Conservation (phyloP, 1,284 basidiomycete species). For the Prillingera fragicola region DNA sequence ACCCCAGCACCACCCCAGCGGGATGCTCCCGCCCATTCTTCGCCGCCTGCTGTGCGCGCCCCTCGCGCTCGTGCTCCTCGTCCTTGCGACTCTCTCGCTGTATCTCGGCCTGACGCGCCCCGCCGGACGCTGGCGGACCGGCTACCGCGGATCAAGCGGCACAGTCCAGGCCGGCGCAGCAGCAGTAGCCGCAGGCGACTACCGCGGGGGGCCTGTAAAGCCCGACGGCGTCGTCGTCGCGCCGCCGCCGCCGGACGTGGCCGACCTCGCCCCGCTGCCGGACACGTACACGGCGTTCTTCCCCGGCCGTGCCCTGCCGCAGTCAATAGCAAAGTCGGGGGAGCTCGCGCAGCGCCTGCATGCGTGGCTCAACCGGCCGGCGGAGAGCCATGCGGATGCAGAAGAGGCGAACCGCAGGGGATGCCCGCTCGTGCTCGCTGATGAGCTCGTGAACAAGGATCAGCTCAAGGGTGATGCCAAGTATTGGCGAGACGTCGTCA, state of each 20-base stretch:
- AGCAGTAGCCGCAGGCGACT: background rate
- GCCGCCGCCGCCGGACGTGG: background rate
- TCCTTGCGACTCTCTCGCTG: too few species aligned
- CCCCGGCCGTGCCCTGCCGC: conserved; percentile 17
- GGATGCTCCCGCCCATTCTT: too few species aligned
- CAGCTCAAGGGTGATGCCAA: conserved; percentile 40
- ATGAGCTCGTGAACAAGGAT: conserved; percentile 45
- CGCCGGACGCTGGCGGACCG: too few species aligned
- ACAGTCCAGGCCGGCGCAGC: too few species aligned
- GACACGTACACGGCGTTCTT: conserved; percentile 14
- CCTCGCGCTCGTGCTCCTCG: too few species aligned
- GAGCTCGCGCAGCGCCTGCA: conserved; percentile 22
- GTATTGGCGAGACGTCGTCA: conserved; percentile 40
- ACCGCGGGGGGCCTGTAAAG: too few species aligned
- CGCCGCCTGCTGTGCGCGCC: too few species aligned
- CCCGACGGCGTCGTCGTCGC: background rate
- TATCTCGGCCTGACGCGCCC: too few species aligned
- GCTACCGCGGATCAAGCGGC: too few species aligned
- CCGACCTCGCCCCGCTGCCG: conserved; percentile 13
- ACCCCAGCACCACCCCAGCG: too few species aligned
- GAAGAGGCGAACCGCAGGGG: conserved; percentile 17
- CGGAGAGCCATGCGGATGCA: conserved; percentile 19
- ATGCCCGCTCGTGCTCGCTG: conserved; percentile 35
- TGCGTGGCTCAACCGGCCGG: conserved; percentile 36
- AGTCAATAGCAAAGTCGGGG: conserved; percentile 8